Percentiles rank a stretch among this genome's conserved stretches.
These are phyloP conservation scores for Candida nemodendra DNA, from an alignment of 805 yeast genomes.

Conservation along the genomic window DNA sequence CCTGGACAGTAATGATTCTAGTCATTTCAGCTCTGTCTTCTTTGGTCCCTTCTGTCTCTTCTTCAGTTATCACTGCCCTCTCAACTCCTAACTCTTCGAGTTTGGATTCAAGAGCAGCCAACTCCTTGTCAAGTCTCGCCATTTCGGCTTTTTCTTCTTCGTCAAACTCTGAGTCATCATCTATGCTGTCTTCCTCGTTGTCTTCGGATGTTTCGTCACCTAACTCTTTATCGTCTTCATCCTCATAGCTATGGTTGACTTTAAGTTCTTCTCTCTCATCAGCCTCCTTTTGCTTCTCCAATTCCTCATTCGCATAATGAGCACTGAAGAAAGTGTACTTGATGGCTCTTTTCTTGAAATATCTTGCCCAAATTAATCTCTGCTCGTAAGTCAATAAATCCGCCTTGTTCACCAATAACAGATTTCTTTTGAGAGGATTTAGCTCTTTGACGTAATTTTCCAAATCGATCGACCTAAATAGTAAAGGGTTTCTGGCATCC, in stretches of 20 bases:
- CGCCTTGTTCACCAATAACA: slow-evolving; percentile 88
- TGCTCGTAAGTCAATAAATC: slow-evolving; percentile 79
- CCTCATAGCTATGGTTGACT: slow-evolving; percentile 16
- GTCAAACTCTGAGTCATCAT: slow-evolving; percentile 20
- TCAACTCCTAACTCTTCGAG: slow-evolving; percentile 22
- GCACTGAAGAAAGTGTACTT: slow-evolving; percentile 93
- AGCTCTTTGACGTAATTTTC: slow-evolving; percentile 80
- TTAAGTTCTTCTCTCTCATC: slow-evolving; percentile 23
- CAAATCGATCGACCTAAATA: slow-evolving; percentile 82
- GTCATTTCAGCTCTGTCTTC: slow-evolving; percentile 49
- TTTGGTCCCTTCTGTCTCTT: slow-evolving; percentile 19
- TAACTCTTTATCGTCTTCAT: slow-evolving; percentile 12
- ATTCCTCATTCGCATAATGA: slow-evolving; percentile 69
- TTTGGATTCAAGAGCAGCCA: slow-evolving; percentile 22
- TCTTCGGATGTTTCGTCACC: slow-evolving; percentile 16
- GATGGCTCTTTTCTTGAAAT: slow-evolving; percentile 66
- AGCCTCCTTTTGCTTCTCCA: slow-evolving; percentile 60
- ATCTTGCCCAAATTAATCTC: slow-evolving; percentile 83
- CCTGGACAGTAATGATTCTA: slow-evolving; percentile 75
- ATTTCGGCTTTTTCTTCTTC: slow-evolving; percentile 21
- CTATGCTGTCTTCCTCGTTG: slow-evolving; percentile 18
- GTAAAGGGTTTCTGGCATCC: slow-evolving; percentile 91
- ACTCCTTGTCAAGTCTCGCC: slow-evolving; percentile 17
- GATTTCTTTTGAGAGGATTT: slow-evolving; percentile 71
- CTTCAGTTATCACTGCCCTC: slow-evolving; percentile 20